These are phyloP conservation scores for Cyberlindnera americana DNA, from an alignment of 805 yeast genomes.

Conservation along the genomic window DNA sequence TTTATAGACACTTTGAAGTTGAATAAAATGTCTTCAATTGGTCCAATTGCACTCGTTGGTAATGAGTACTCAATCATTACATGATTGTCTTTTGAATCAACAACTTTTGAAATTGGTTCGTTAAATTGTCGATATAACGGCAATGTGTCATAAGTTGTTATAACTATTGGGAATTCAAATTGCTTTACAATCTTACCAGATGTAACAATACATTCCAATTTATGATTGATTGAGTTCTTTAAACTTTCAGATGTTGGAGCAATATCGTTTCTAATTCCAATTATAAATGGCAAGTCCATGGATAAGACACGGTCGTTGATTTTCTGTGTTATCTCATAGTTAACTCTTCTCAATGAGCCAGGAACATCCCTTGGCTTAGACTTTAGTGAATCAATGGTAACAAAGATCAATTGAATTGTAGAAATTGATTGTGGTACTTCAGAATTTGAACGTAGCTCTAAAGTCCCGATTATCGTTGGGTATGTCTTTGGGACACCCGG, in stretches of 20 bases:
- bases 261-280: slow-evolving; percentile 52
- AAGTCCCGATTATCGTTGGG: slow-evolving; percentile 56
- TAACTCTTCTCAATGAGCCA: slow-evolving; percentile 28
- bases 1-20: slow-evolving; percentile 38
- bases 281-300: slow-evolving; percentile 55
- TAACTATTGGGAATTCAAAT: slow-evolving; percentile 45
- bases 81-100: slow-evolving; percentile 46
- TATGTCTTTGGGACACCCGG: slow-evolving; percentile 63
- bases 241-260: slow-evolving; percentile 49
- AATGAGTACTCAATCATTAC: slow-evolving; percentile 43
- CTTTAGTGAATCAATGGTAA: slow-evolving; percentile 47
- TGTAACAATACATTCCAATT: slow-evolving; percentile 34
- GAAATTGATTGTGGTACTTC: slow-evolving; percentile 46
- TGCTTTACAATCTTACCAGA: slow-evolving; percentile 11
- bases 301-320: slow-evolving; percentile 44
- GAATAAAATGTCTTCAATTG: slow-evolving; percentile 45
- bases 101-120: slow-evolving; percentile 45
- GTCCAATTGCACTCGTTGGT: slow-evolving; percentile 56
- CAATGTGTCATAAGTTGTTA: slow-evolving; percentile 53
- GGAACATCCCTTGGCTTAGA: slow-evolving; percentile 36
- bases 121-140: slow-evolving; percentile 54
- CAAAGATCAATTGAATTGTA: slow-evolving; percentile 44
- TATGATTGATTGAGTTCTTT: slow-evolving; percentile 38
- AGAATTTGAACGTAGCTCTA: slow-evolving; percentile 50
- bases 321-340: slow-evolving; percentile 34